Evolutionary conservation across 2,329 filamentous ascomycete genomes (phyloP).

Genomic region (Myotisia sp.): DNA sequence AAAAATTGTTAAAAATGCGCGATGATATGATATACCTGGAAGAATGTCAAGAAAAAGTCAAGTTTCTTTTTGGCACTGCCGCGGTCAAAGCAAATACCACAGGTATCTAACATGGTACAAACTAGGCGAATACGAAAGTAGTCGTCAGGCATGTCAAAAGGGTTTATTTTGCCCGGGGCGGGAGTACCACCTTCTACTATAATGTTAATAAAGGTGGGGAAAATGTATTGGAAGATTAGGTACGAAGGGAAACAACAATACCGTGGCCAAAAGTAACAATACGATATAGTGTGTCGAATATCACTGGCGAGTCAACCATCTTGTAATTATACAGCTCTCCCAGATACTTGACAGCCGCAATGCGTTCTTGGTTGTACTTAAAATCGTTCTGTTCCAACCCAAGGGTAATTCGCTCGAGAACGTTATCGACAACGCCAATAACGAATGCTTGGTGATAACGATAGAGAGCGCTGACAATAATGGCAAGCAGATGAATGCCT

Average conservation of each 20-base stretch:
- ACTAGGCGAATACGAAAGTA: constrained; percentile 90
- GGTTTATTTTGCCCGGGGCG: constrained; percentile 59
- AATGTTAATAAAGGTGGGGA: not conserved
- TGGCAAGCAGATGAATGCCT: constrained; percentile 85
- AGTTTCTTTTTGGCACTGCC: constrained; percentile 91
- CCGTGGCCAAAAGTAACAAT: constrained; percentile 85
- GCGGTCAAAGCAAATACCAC: constrained; percentile 89
- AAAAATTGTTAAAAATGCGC: constrained; percentile 1
- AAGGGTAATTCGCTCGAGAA: constrained; percentile 74
- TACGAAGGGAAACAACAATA: constrained; percentile 17
- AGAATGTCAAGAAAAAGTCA: constrained; percentile 92
- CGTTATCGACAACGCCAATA: constrained; percentile 77
- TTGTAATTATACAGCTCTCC: constrained; percentile 96
- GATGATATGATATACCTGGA: constrained; percentile 47
- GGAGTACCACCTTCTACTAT: constrained; percentile 57
- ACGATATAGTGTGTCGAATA: constrained; percentile 91
- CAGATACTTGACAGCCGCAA: constrained; percentile 91
- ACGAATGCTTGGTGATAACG: constrained; percentile 87
- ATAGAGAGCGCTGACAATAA: constrained; percentile 75
- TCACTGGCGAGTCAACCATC: constrained; percentile 84
- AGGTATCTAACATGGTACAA: constrained; percentile 81
- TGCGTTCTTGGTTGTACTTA: constrained; percentile 85
- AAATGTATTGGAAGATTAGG: not conserved
- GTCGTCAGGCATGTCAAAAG: constrained; percentile 78
- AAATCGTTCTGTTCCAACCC: constrained; percentile 94